phyloP scores from a whole-genome alignment of 805 yeast genomes.

The Blastobotrys americana region DNA sequence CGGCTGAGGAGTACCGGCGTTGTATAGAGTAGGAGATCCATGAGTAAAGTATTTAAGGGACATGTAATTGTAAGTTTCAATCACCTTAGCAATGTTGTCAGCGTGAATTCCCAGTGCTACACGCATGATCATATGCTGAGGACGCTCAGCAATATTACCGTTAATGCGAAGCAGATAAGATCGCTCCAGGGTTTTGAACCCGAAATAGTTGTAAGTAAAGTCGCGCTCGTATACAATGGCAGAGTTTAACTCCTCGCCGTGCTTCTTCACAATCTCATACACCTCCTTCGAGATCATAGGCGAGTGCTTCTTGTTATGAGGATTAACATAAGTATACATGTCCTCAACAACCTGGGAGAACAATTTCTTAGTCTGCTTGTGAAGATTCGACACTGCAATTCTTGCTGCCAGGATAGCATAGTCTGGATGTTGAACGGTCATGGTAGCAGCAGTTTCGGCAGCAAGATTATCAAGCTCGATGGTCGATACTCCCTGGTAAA shows the following conservation, averaged over 20 bases:
- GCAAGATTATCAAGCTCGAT: slow-evolving; percentile 76
- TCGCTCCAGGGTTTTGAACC: slow-evolving; percentile 85
- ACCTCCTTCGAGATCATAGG: slow-evolving; percentile 70
- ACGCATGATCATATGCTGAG: slow-evolving; percentile 84
- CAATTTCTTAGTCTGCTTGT: slow-evolving; percentile 85
- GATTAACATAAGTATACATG: slow-evolving; percentile 71
- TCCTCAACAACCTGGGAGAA: slow-evolving; percentile 72
- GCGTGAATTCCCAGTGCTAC: slow-evolving; percentile 90
- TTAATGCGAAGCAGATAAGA: slow-evolving; percentile 67
- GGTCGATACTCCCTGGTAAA: slow-evolving; percentile 94
- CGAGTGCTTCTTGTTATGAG: slow-evolving; percentile 59
- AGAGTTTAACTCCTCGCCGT: slow-evolving; percentile 61
- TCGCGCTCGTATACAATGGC: slow-evolving; percentile 76
- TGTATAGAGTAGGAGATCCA: slow-evolving; percentile 91
- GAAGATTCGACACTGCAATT: slow-evolving; percentile 88
- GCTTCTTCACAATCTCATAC: slow-evolving; percentile 51
- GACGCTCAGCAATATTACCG: slow-evolving; percentile 75
- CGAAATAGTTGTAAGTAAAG: slow-evolving; percentile 72
- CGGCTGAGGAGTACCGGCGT: slow-evolving; percentile 82
- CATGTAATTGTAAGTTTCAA: slow-evolving; percentile 85
- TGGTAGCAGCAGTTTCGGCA: slow-evolving; percentile 95
- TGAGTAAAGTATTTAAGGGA: slow-evolving; percentile 82
- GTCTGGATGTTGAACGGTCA: slow-evolving; percentile 98
- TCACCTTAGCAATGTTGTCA: slow-evolving; percentile 50
- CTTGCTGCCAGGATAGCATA: slow-evolving; percentile 93